phyloP scores from a whole-genome alignment of 768 basidiomycete genomes.

The Trametes cingulata region DNA sequence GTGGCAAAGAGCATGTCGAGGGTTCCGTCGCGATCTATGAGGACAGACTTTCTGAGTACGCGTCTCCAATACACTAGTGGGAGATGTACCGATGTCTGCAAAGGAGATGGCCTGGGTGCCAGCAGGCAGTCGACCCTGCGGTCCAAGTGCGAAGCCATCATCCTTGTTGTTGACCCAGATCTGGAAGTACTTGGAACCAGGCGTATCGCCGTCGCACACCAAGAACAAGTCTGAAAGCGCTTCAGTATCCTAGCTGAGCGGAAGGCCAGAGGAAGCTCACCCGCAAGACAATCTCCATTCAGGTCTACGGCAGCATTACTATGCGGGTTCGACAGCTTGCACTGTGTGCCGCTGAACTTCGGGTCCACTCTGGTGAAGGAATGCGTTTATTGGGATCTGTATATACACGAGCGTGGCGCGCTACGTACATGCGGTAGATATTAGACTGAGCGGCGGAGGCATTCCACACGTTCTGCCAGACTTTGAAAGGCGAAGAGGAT shows the following conservation, averaged over 20 bases:
- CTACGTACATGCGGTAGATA: conserved; percentile 64
- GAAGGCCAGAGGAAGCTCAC: conserved; percentile 39
- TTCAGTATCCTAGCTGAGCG: not conserved
- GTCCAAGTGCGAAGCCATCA: conserved; percentile 69
- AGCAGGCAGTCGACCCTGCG: conserved; percentile 66
- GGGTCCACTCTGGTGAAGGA: conserved; percentile 50
- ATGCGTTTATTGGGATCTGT: not conserved
- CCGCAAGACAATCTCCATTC: conserved; percentile 94
- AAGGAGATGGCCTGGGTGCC: conserved; percentile 83
- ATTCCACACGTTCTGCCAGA: conserved; percentile 86
- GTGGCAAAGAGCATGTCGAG: conserved; percentile 93
- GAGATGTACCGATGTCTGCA: conserved; percentile 77
- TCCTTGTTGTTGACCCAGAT: conserved; percentile 91
- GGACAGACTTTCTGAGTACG: not conserved
- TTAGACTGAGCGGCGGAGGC: conserved; percentile 49
- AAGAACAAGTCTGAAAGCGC: conserved; percentile 73
- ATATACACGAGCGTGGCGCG: conserved; percentile 12
- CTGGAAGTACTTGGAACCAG: conserved; percentile 67
- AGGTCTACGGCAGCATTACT: conserved; percentile 94
- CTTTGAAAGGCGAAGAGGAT: conserved; percentile 43
- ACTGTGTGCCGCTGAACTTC: conserved; percentile 62
- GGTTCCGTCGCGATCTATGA: conserved; percentile 88
- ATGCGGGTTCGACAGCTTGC: conserved; percentile 84
- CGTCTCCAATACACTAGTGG: too few species aligned
- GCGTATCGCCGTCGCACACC: conserved; percentile 67